Evolutionary conservation across 129 eudicot genomes (phyloP).

Genomic region (Apium graveolens): DNA sequence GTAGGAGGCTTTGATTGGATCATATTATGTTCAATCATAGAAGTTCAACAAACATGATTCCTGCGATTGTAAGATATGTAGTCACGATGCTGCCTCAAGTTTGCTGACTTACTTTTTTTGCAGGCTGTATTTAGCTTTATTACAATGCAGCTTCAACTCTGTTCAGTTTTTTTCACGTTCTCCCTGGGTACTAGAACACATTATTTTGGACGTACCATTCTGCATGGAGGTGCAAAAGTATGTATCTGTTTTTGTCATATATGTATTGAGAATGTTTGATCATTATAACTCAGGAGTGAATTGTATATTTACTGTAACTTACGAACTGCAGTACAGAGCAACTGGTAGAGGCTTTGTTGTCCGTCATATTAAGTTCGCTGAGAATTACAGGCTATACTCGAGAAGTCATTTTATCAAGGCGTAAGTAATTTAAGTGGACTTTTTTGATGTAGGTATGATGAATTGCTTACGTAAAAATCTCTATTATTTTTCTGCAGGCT

Average conservation of each 20-base stretch:
- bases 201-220: slow-evolving; percentile 92
- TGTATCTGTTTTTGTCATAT: slow-evolving; percentile 8
- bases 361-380: slow-evolving; percentile 94
- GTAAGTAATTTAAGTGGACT: slow-evolving; percentile 41
- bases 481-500: slow-evolving; percentile 36
- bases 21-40: background rate
- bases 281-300: background rate
- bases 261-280: slow-evolving; percentile 8
- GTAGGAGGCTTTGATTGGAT: background rate
- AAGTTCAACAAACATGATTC: background rate
- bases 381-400: slow-evolving; percentile 92
- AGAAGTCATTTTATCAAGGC: slow-evolving; percentile 98
- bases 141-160: slow-evolving; percentile 92
- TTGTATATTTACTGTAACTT: slow-evolving; percentile 2
- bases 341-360: slow-evolving; percentile 99
- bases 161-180: slow-evolving; percentile 95
- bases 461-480: background rate
- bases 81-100: background rate
- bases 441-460: background rate
- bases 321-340: slow-evolving; percentile 67
- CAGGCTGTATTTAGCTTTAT: slow-evolving; percentile 97
- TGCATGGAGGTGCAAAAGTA: slow-evolving; percentile 99
- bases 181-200: slow-evolving; percentile 97
- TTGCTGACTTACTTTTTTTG: slow-evolving; percentile 7
- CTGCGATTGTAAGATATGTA: background rate